phyloP scores from a whole-genome alignment of 805 yeast species.

The Wickerhamiella nectarea region DNA sequence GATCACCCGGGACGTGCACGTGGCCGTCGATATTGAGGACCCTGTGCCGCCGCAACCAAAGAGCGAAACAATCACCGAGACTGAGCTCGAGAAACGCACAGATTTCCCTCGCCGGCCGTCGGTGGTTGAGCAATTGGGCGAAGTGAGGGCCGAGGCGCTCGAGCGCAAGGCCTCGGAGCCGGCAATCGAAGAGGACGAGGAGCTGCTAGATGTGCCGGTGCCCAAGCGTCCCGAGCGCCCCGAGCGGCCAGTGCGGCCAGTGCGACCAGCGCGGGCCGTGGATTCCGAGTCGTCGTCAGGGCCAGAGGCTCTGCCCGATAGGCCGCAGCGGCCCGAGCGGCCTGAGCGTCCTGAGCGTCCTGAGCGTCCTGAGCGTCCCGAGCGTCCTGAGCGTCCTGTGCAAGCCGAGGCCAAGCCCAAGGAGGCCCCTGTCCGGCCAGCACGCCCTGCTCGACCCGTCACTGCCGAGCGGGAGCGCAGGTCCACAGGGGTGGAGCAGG shows the following conservation, averaged over 20 bases:
- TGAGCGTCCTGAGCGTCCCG: not conserved
- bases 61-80: not conserved
- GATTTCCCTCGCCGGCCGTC: slow-evolving; percentile 1
- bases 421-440: not conserved
- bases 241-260: slow-evolving; percentile 1
- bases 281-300: not conserved
- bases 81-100: not conserved
- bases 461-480: not conserved
- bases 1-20: not conserved
- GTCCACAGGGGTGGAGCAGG: not conserved
- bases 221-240: not conserved
- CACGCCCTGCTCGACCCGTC: not conserved
- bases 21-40: not conserved
- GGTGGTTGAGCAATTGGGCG: not conserved
- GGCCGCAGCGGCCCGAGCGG: not conserved
- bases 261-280: not conserved
- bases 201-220: not conserved
- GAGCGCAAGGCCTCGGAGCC: not conserved
- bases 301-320: not conserved
- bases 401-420: not conserved
- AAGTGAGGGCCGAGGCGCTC: not conserved
- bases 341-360: slow-evolving; percentile 3
- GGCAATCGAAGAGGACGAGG: not conserved
- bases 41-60: not conserved
- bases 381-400: not conserved